Evolutionary conservation across 2,329 filamentous ascomycete genomes (phyloP).

Genomic region (Pseudogymnoascus sp.): DNA sequence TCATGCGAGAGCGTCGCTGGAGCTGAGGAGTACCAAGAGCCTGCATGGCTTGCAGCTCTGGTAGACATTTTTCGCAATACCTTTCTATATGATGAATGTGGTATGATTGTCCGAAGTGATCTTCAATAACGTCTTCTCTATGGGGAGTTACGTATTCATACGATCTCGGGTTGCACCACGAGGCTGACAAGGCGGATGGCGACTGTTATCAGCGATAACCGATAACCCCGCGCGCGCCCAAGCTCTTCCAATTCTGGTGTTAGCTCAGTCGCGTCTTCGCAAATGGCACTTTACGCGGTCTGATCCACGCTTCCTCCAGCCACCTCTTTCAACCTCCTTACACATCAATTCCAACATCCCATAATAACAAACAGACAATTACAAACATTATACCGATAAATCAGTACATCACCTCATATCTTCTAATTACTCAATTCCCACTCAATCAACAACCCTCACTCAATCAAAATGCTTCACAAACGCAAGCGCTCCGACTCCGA

Average conservation of each 20-base stretch:
- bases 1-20: conserved; percentile 53
- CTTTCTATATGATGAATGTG: background rate
- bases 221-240: conserved; percentile 6
- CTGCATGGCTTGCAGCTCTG: conserved; percentile 66
- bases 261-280: conserved; percentile 2
- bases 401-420: background rate
- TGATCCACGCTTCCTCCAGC: background rate
- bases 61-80: conserved; percentile 26
- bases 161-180: background rate
- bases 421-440: background rate
- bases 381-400: background rate
- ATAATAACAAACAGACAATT: background rate
- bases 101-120: conserved; percentile 1
- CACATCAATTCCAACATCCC: background rate
- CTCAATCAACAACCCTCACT: background rate
- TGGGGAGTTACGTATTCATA: background rate
- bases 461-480: conserved; percentile 45
- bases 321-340: conserved; percentile 7
- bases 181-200: background rate
- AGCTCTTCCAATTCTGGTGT: background rate
- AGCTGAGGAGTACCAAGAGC: conserved; percentile 74
- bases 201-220: conserved; percentile 4
- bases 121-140: background rate
- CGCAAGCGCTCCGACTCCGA: conserved; percentile 58
- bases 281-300: conserved; percentile 7